A percentile compares a stretch with the other conserved stretches of the same genome.
phyloP scores from a whole-genome alignment of 2,329 filamentous ascomycete genomes.

The Cladosporium oxysporum region DNA sequence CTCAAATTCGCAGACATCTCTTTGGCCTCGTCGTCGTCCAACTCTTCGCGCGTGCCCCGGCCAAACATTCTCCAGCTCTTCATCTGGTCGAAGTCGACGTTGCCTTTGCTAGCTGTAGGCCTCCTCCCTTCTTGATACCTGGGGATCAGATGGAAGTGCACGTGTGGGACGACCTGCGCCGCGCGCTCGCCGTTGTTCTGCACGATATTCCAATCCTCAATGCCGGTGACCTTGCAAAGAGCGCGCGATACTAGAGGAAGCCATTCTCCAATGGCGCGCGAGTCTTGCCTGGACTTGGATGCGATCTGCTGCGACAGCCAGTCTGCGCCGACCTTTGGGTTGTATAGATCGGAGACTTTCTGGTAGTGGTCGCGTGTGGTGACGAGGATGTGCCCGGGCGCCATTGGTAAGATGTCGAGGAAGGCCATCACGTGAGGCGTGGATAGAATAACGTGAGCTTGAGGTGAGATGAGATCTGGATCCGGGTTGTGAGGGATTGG shows the following conservation, averaged over 20 bases:
- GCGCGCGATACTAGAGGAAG: constrained; percentile 73
- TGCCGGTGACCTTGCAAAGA: constrained; percentile 67
- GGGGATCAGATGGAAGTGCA: constrained; percentile 94
- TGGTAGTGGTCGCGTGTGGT: constrained; percentile 75
- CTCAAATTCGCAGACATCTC: constrained; percentile 57
- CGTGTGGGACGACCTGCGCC: constrained; percentile 88
- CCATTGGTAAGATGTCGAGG: constrained; percentile 88
- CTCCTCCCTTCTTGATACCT: constrained; percentile 58
- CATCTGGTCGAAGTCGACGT: constrained; percentile 41
- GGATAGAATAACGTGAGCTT: constrained; percentile 68
- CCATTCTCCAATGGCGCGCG: constrained; percentile 46
- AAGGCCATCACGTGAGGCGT: constrained; percentile 80
- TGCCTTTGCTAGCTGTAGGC: constrained; percentile 55
- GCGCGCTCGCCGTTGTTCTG: constrained; percentile 91
- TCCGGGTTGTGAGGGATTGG: constrained; percentile 36
- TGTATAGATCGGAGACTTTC: constrained; percentile 70
- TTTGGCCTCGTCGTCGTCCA: constrained; percentile 73
- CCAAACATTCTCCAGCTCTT: constrained; percentile 84
- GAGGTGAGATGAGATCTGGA: constrained; percentile 37
- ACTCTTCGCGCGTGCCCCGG: constrained; percentile 67
- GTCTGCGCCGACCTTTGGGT: constrained; percentile 20
- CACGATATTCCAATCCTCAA: constrained; percentile 90
- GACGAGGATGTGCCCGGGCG: constrained; percentile 78
- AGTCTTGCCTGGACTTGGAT: constrained; percentile 24
- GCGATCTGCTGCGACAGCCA: constrained; percentile 26